Base-by-base conservation (phyloP, 257 asterid species). In the Jaltomata sinuosa region DNA sequence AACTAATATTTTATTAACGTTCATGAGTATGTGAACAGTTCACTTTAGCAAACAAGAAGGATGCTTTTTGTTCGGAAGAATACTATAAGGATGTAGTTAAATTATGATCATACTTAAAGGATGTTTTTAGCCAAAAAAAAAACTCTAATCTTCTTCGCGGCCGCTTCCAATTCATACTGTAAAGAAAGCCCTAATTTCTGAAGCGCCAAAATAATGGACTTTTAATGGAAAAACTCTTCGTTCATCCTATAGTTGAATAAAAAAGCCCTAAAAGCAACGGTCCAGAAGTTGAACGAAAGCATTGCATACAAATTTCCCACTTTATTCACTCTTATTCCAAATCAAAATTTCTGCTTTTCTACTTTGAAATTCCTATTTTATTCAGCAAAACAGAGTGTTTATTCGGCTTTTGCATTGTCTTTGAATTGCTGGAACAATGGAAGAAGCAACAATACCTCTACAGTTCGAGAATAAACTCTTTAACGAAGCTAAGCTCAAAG, bases 401-500 rank as follows among this genome's bases (percentile, higher is more conserved):
- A 42, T 42, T 42, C 49, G 22, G 74, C 25, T 34, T 68, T 34
- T 32, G 47, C 47, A 32, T 67, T 18, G 29, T 25, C 11, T 6
- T 21, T 40, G 55, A 72, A 72, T 42, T 45, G 55, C 14, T 42
- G 84, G 36, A 14, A 54, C 64, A 68, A 80, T 61, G 81, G 85
- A 81, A 59, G 31, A 19, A 19, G 36, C 42, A 62, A 82, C 81
- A 50, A 67, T 57, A 12, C 53, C 34, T 5, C 7, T 38, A 9
- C 85, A 86, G 36, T 87, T 86, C 47, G 53, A 83, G 10, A 59
- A 83, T 72, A 87, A 68, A 87, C 85, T 89, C 84, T 87, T 87
- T 83, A 85, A 86, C n/a, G 92, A 94, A 65, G 89, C 95, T 25
- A 93, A 94, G 89, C 94, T 96, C 62, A 92, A 89, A 81, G 93